phyloP scores from a whole-genome alignment of 2,329 filamentous ascomycete genomes.

The Aspergillus glaucus region DNA sequence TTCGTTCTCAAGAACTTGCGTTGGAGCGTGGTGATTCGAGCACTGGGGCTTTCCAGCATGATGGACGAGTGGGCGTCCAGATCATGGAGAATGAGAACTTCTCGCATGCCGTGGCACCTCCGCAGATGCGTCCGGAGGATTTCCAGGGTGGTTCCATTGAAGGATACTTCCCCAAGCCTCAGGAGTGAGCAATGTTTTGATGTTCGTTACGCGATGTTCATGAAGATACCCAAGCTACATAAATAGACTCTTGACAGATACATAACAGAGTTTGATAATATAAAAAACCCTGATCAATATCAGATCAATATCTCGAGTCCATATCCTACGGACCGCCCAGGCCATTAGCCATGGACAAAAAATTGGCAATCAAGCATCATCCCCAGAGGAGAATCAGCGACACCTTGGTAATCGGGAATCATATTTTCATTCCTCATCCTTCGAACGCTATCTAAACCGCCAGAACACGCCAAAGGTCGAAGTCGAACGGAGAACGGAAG shows the following conservation, averaged over 20 bases:
- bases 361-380: constrained; percentile 92
- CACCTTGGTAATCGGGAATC: constrained; percentile 60
- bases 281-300: not conserved
- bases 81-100: constrained; percentile 28
- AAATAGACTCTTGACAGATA: not conserved
- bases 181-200: not conserved
- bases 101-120: constrained; percentile 17
- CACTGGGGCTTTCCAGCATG: constrained; percentile 11
- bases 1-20: constrained; percentile 27
- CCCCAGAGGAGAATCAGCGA: constrained; percentile 72
- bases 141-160: constrained; percentile 36
- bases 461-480: constrained; percentile 25
- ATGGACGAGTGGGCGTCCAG: constrained; percentile 26
- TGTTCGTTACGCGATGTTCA: not conserved
- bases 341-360: not conserved
- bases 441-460: constrained; percentile 21
- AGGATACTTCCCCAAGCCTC: constrained; percentile 30
- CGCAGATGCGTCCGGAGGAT: constrained; percentile 28
- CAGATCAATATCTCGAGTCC: not conserved
- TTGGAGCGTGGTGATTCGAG: constrained; percentile 31
- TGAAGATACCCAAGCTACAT: not conserved
- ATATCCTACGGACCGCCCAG: constrained; percentile 15
- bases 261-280: not conserved
- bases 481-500: constrained; percentile 20
- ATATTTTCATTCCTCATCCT: constrained; percentile 36